Evolutionary conservation across 1,284 basidiomycete genomes (phyloP).

Genomic region (Ganoderma lucidum): DNA sequence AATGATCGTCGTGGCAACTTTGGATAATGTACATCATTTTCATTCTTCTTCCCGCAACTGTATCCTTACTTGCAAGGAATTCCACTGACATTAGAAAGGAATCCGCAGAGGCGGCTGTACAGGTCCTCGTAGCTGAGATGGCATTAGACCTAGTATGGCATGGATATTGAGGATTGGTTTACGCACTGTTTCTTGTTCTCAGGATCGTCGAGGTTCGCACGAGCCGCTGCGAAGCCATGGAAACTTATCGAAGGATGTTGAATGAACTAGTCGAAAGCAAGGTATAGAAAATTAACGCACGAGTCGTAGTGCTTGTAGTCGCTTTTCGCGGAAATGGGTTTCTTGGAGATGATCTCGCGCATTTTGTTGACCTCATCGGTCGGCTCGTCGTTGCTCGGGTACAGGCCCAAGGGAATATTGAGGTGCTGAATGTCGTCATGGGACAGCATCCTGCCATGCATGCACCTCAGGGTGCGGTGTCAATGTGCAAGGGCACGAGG

Average conservation of each 20-base stretch:
- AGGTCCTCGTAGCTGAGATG: slow-evolving; percentile 62
- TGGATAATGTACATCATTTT: slow-evolving; percentile 9
- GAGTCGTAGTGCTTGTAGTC: slow-evolving; percentile 64
- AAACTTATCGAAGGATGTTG: slow-evolving; percentile 47
- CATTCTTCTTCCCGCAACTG: not conserved
- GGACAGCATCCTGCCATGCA: slow-evolving; percentile 58
- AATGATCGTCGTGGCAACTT: not conserved
- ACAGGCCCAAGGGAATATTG: slow-evolving; percentile 64
- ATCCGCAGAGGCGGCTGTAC: slow-evolving; percentile 61
- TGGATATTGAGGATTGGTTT: not conserved
- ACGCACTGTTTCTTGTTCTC: slow-evolving; percentile 71
- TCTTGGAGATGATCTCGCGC: slow-evolving; percentile 55
- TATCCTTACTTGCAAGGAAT: slow-evolving; percentile 6
- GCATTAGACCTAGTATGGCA: not conserved
- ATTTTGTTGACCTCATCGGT: slow-evolving; percentile 55
- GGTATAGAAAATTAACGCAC: slow-evolving; percentile 42
- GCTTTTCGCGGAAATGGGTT: slow-evolving; percentile 61
- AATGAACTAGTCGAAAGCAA: slow-evolving; percentile 23
- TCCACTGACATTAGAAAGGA: slow-evolving; percentile 50
- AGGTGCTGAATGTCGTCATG: slow-evolving; percentile 59
- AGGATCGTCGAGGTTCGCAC: slow-evolving; percentile 67
- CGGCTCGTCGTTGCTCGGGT: slow-evolving; percentile 69
- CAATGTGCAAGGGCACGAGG: not conserved
- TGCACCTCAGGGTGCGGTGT: not conserved
- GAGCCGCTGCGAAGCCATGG: slow-evolving; percentile 79